phyloP scores from a whole-genome alignment of 2,329 filamentous ascomycete species.

The Aspergillus intermedius region DNA sequence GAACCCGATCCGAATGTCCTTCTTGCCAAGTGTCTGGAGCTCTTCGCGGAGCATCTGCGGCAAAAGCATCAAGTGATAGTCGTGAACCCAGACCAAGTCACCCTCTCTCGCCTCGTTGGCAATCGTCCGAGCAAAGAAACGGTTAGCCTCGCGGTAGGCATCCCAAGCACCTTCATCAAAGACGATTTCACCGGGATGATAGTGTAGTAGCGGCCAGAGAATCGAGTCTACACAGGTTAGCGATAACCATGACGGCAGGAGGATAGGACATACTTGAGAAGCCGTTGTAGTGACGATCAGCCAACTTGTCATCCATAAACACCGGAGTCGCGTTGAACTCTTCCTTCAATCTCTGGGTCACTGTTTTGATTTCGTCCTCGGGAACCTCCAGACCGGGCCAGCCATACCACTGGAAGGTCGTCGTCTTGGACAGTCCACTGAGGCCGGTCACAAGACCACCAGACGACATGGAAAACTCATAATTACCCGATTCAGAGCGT shows the following conservation, averaged over 20 bases:
- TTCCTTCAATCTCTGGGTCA: slow-evolving; percentile 69
- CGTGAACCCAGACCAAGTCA: slow-evolving; percentile 91
- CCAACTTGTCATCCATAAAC: slow-evolving; percentile 82
- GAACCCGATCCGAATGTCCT: slow-evolving; percentile 93
- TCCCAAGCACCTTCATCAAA: slow-evolving; percentile 90
- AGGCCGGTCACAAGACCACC: slow-evolving; percentile 86
- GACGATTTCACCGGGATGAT: slow-evolving; percentile 92
- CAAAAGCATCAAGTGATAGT: slow-evolving; percentile 93
- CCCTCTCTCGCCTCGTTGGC: slow-evolving; percentile 79
- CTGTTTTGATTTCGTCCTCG: slow-evolving; percentile 63
- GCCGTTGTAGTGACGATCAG: slow-evolving; percentile 90
- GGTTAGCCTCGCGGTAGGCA: slow-evolving; percentile 85
- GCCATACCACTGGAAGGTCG: slow-evolving; percentile 91
- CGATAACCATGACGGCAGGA: not conserved
- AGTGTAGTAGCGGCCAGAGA: slow-evolving; percentile 94
- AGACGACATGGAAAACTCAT: slow-evolving; percentile 88
- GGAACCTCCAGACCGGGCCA: slow-evolving; percentile 90
- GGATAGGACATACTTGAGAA: slow-evolving; percentile 66
- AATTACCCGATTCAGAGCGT: slow-evolving; percentile 76
- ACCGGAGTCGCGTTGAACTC: slow-evolving; percentile 82
- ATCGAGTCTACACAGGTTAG: slow-evolving; percentile 62
- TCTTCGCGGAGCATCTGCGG: slow-evolving; percentile 88
- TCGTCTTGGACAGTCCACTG: slow-evolving; percentile 79
- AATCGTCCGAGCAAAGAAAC: slow-evolving; percentile 78
- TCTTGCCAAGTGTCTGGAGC: slow-evolving; percentile 61